Base-by-base conservation (phyloP, 2,329 filamentous ascomycete genomes). In the Pyrenophora graminea region DNA sequence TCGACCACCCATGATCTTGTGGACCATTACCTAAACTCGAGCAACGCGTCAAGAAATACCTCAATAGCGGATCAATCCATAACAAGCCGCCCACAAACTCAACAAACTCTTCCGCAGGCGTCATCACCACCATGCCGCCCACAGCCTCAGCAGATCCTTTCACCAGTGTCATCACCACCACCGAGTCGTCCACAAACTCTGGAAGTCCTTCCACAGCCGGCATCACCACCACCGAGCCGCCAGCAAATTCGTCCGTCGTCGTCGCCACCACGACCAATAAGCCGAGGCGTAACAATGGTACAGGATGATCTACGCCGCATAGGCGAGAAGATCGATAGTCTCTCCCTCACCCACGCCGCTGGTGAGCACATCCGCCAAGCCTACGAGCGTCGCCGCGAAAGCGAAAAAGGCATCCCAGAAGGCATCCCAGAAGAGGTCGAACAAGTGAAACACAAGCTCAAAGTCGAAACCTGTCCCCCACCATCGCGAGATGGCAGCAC, bases 251-350 rank as follows among this genome's bases (percentile, higher is more conserved):
- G 56, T 3, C 55, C 51, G 13, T 15, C 15, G 15, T 15, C 41
- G 3, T 40, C 52, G 6, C 48, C 59, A 31, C 46, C 43, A 8
- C 39, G 48, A 33, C 53, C 51, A 3, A 46, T 47, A 13, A 54
- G 67, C 12, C 62, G 65, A 17, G 62, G 63, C 40, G 45, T 56
- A 25, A 69, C 67, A 2, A 45, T 65, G 9, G 45, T 63, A 31
- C 54, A 59, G 23, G 59, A 65, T 38, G 68, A 73, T 33, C 67
- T 71, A 13, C 56, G 50, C 7, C 62, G 64, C 19, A 61, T 72
- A 40, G 48, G 62, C 33, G 68, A 71, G 56, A 73, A 73, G 32
- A 71, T 72, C 10, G 61, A 68, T 27, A 54, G 56, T 19, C 55
- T 72, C 27, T 59, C 63, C 36, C 53, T 66, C 9, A 46, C 47